Conservation (phyloP, 306 rosid genomes). For the Fragaria vesca region DNA sequence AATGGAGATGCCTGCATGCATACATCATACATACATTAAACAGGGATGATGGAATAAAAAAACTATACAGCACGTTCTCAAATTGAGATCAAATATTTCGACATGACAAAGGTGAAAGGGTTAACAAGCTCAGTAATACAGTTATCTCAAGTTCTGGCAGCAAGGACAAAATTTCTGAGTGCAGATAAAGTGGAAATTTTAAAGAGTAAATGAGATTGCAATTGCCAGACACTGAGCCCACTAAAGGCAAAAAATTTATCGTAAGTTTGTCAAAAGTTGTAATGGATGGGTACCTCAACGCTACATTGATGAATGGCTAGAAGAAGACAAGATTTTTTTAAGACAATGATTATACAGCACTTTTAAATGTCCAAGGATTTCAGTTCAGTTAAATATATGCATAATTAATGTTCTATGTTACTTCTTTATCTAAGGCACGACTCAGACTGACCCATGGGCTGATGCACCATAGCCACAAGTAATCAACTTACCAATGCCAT, state of each 20-base stretch:
- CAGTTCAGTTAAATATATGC: background rate
- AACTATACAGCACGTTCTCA: background rate
- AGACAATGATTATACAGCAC: background rate
- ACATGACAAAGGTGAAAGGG: background rate
- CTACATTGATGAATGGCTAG: background rate
- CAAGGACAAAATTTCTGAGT: background rate
- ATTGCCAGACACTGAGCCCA: background rate
- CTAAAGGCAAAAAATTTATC: background rate
- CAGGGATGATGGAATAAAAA: background rate
- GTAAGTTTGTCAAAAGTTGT: background rate
- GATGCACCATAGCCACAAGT: slow-evolving; percentile 15
- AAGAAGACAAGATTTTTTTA: background rate
- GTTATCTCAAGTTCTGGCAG: background rate
- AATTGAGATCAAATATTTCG: background rate
- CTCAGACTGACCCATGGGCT: background rate
- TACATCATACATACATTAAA: background rate
- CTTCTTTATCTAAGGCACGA: background rate
- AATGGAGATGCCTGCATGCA: background rate
- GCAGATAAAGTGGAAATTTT: background rate
- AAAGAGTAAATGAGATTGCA: background rate
- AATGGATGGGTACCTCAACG: background rate
- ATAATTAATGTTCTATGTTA: background rate
- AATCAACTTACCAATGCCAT: slow-evolving; percentile 84
- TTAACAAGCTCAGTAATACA: background rate
- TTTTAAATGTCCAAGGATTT: background rate